Base-by-base conservation (phyloP, 768 basidiomycete genomes). In the Neoboletus magnificus region DNA sequence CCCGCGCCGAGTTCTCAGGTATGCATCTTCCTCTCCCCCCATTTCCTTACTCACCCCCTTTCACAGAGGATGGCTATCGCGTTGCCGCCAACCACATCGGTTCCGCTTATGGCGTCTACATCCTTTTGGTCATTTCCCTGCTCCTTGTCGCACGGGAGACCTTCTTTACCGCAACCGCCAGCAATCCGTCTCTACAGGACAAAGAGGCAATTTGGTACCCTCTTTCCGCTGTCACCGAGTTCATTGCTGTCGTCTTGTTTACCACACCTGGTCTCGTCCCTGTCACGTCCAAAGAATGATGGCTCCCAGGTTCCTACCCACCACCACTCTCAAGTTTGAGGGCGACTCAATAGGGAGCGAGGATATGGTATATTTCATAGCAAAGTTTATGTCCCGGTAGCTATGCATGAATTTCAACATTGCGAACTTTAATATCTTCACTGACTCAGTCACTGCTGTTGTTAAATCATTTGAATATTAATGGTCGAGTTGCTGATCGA, bases 141-240 rank as follows among this genome's bases (percentile, higher is more conserved):
- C 59, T 70, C 30, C 66, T 71, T 27, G 49, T 75, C 44, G 58
- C 45, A 1, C 66, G 70, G 22, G 67, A 73, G 47, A 56, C 60
- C 45, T 73, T 74, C 64, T 65, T 72, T 25, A 48, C 65, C 55
- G 69, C 64, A 7, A 72, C 68, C 7, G 48, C 50, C 27, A 37
- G 39, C 46, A 39, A 66, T 0, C 1, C 23, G 1, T n/a, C 46
- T 0, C 16, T 45, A 5, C 70, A 73, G 48, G 61, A 65, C 40
- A 62, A 68, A 16, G 71, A 74, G 42, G 57, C 51, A 1, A 35
- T 71, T 7, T 73, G 70, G 66, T 74, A 72, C 37, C 72, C 73
- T 5, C 58, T 75, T 32, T 35, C 66, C 20, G 74, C 57, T 2
- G 48, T 69, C 15, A 62, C 74, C 12, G 73, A 75, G 48, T 56